Conservation (phyloP, 139 green algal species). For the Dunaliella sp. region DNA sequence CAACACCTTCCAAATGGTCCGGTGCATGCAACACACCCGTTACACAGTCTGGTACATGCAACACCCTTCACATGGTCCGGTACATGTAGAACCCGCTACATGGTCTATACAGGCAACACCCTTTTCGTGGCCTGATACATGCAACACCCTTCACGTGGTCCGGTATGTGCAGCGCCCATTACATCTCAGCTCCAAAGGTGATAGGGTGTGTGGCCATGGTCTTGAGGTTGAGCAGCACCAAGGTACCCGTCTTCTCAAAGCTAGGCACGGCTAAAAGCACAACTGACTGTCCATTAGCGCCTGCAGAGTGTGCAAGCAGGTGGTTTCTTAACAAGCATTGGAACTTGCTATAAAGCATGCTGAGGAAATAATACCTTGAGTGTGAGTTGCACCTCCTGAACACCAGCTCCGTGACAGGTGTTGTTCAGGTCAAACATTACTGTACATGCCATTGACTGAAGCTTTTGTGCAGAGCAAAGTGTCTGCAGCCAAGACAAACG, state of each 20-base stretch:
- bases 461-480: no score
- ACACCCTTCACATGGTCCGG: no score
- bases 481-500: no score
- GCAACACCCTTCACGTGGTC: neutral
- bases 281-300: constrained; percentile 43
- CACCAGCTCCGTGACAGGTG: neutral
- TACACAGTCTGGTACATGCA: no score
- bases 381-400: neutral
- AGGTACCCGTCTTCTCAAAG: constrained; percentile 63
- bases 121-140: no score
- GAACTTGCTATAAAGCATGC: neutral
- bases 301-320: no score
- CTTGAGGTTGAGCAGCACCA: constrained; percentile 85
- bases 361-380: neutral
- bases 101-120: no score
- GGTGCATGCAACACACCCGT: no score
- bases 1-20: no score
- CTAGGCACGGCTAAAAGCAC: constrained; percentile 74
- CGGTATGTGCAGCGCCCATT: neutral
- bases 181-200: constrained; percentile 47
- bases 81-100: no score
- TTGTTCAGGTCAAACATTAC: no score
- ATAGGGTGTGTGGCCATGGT: constrained; percentile 79
- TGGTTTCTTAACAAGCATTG: neutral
- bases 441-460: no score